A percentile compares a stretch with the other conserved stretches of the same genome.
Evolutionary conservation across 139 green algal species (phyloP).

Genomic region (Tetraselmis chui): DNA sequence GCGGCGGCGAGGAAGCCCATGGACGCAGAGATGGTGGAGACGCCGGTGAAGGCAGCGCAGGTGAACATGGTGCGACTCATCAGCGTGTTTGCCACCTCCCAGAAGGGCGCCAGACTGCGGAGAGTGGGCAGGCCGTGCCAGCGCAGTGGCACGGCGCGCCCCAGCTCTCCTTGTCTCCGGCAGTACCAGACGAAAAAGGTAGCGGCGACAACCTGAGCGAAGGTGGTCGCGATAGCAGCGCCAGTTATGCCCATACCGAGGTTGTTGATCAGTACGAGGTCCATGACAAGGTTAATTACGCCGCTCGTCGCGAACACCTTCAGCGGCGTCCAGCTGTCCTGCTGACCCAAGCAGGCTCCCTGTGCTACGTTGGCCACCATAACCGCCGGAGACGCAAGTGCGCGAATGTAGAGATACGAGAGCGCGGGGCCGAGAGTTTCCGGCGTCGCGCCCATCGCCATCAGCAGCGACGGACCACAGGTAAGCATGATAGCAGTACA

Average conservation of each 20-base stretch:
- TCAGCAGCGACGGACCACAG: slow-evolving; percentile 27
- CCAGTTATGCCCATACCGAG: slow-evolving; percentile 31
- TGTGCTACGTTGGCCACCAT: slow-evolving; percentile 46
- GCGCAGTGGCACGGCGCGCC: slow-evolving; percentile 12
- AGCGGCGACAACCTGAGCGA: slow-evolving; percentile 39
- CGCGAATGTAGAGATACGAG: slow-evolving; percentile 32
- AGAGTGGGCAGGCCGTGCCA: slow-evolving; percentile 29
- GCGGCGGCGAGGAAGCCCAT: slow-evolving; percentile 37
- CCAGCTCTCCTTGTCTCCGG: slow-evolving; percentile 6
- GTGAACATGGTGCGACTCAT: slow-evolving; percentile 42
- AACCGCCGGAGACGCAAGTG: slow-evolving; percentile 49
- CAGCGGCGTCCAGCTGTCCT: slow-evolving; percentile 57
- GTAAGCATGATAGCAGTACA: slow-evolving; percentile 15
- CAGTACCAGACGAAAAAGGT: slow-evolving; percentile 32
- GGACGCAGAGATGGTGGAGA: slow-evolving; percentile 20
- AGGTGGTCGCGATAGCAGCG: slow-evolving; percentile 37
- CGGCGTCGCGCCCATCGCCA: slow-evolving; percentile 30
- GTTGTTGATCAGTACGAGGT: slow-evolving; percentile 33
- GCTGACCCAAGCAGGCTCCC: slow-evolving; percentile 54
- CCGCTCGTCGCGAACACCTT: slow-evolving; percentile 29
- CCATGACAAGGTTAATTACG: slow-evolving; percentile 44
- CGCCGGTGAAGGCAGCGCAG: slow-evolving; percentile 43
- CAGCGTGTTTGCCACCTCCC: slow-evolving; percentile 31
- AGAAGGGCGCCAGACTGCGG: slow-evolving; percentile 27
- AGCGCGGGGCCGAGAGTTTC: slow-evolving; percentile 32